These are phyloP conservation scores for Trichoderma koningiopsis DNA, from an alignment of 2,329 filamentous ascomycete species.

Conservation along the genomic window DNA sequence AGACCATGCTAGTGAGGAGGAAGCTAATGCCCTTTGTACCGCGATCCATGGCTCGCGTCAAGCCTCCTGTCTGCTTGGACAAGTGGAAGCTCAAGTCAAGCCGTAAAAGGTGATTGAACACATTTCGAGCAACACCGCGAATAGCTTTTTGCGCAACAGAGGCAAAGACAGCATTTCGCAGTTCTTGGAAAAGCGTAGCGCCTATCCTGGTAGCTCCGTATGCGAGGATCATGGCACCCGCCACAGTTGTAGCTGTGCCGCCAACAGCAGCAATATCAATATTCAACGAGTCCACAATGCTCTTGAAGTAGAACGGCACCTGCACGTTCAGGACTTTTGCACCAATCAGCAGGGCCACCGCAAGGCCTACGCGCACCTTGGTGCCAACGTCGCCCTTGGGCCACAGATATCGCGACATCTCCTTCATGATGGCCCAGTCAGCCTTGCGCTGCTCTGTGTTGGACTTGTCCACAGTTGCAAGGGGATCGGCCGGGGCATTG, in stretches of 20 bases:
- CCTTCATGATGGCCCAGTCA: slow-evolving; percentile 98
- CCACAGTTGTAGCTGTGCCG: slow-evolving; percentile 86
- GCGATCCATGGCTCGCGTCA: slow-evolving; percentile 92
- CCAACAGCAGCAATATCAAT: slow-evolving; percentile 84
- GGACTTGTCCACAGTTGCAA: slow-evolving; percentile 47
- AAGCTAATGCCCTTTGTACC: slow-evolving; percentile 99
- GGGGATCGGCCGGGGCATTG: slow-evolving; percentile 38
- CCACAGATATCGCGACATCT: slow-evolving; percentile 97
- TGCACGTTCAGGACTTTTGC: slow-evolving; percentile 97
- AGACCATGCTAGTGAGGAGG: slow-evolving; percentile 95
- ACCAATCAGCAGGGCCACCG: slow-evolving; percentile 80
- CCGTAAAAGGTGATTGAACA: slow-evolving; percentile 85
- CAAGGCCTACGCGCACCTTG: slow-evolving; percentile 80
- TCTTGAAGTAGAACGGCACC: slow-evolving; percentile 99
- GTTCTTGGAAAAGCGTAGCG: slow-evolving; percentile 85
- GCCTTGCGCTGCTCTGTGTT: slow-evolving; percentile 90
- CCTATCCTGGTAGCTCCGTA: slow-evolving; percentile 89
- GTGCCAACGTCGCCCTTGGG: slow-evolving; percentile 76
- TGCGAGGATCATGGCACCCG: slow-evolving; percentile 88
- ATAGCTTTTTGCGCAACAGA: slow-evolving; percentile 98
- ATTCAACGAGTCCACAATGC: slow-evolving; percentile 96
- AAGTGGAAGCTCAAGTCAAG: slow-evolving; percentile 94
- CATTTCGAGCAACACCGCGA: slow-evolving; percentile 83
- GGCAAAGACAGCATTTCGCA: slow-evolving; percentile 95
- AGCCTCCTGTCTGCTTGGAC: slow-evolving; percentile 87